Conservation (phyloP, 2,329 filamentous ascomycete genomes). For the Apiospora phragmitis region DNA sequence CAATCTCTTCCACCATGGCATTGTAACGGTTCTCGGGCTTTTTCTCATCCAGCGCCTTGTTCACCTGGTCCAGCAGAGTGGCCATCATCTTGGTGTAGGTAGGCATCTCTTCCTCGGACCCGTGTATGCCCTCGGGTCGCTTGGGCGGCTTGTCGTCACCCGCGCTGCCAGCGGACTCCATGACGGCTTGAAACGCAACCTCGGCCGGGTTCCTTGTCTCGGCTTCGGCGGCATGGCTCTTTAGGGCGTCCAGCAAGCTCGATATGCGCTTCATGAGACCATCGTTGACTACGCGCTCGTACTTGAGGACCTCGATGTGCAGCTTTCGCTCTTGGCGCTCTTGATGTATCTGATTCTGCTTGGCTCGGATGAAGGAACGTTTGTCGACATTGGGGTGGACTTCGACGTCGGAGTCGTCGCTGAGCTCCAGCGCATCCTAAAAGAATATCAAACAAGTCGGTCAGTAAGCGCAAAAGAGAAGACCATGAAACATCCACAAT, state of each 20-base stretch:
- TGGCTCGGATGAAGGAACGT: constrained; percentile 95
- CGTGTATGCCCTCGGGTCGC: constrained; percentile 77
- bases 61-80: constrained; percentile 91
- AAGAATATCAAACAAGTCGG: background rate
- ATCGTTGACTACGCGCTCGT: constrained; percentile 91
- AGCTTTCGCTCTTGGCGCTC: constrained; percentile 82
- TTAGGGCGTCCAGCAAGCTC: constrained; percentile 71
- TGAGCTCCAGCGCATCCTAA: constrained; percentile 89
- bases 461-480: background rate
- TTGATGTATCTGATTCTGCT: constrained; percentile 95
- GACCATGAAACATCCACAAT: background rate
- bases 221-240: constrained; percentile 69
- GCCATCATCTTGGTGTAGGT: constrained; percentile 98
- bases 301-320: constrained; percentile 88
- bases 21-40: constrained; percentile 67
- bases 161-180: constrained; percentile 74
- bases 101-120: constrained; percentile 70
- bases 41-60: constrained; percentile 77
- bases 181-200: constrained; percentile 84
- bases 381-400: constrained; percentile 99
- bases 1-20: constrained; percentile 77
- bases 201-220: constrained; percentile 70
- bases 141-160: constrained; percentile 74
- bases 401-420: constrained; percentile 96
- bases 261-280: constrained; percentile 84